These are phyloP conservation scores for Pseudogymnoascus sp. DNA, from an alignment of 2,329 filamentous ascomycete species.

Conservation along the genomic window DNA sequence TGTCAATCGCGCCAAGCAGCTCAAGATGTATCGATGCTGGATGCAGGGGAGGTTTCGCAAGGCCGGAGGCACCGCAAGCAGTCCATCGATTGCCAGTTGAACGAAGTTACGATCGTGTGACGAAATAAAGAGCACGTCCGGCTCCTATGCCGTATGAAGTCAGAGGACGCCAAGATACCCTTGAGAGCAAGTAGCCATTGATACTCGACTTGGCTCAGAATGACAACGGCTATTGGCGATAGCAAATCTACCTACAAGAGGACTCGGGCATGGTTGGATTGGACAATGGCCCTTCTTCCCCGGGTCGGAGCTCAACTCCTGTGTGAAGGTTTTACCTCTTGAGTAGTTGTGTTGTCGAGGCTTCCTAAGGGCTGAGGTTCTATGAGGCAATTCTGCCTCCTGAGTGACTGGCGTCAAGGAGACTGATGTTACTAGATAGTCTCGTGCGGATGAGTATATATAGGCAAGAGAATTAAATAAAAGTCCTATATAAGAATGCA, in stretches of 20 bases:
- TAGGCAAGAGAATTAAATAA: background rate
- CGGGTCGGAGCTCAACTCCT: background rate
- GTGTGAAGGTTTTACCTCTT: background rate
- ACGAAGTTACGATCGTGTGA: background rate
- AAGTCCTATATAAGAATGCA: background rate
- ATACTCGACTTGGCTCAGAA: background rate
- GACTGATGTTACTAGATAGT: background rate
- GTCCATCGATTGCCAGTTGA: background rate
- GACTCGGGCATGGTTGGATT: background rate
- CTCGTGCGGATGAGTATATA: background rate
- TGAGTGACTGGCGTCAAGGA: background rate
- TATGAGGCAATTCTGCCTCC: background rate
- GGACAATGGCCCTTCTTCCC: background rate
- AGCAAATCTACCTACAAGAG: background rate
- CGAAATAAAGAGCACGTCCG: background rate
- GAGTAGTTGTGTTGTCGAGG: background rate
- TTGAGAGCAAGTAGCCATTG: too few relatives aligned
- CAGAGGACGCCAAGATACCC: too few relatives aligned
- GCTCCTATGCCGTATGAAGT: background rate
- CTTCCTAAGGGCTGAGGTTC: background rate
- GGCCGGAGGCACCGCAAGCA: slow-evolving; percentile 12
- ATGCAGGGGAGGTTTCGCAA: slow-evolving; percentile 77
- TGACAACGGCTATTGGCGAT: background rate
- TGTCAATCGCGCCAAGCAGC: slow-evolving; percentile 79
- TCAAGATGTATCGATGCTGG: slow-evolving; percentile 99